Evolutionary conservation across 2,329 filamentous ascomycete species (phyloP), one percentile per base, ranked within the genome.

Genomic region (Trichoderma gracile): DNA sequence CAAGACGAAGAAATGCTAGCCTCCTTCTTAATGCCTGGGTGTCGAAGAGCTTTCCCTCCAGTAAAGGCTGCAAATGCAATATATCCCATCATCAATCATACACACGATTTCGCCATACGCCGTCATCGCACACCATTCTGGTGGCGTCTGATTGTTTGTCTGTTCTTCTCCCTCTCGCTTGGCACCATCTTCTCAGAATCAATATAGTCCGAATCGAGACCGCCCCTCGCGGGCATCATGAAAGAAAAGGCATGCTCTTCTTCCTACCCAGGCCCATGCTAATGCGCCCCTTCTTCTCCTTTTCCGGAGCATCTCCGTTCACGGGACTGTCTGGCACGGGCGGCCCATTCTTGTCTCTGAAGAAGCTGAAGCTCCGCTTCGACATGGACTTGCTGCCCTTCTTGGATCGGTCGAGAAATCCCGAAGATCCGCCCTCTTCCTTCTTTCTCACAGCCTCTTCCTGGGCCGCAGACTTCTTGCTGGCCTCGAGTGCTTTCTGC

Each of bases 351-450:
- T 78, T 82, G 67, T 85, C 82, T 67, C 85, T 80, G 43, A 89
- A 78, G 72, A 91, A 90, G 38, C 84, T 85, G 71, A 91, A 88
- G 69, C 90, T 90, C 76, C 89, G 92, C 67, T 89, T 86, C 55
- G 90, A 86, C 79, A 96, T 84, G 68, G 91, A 93, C 79, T 91
- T 94, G 75, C 89, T 92, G 10, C 86, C 86, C 62, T 88, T 83
- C 69, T 88, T 85, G 68, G 90, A 87, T 50, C 91, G 83, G 71
- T 86, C 86, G 47, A 95, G 78, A 33, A 86, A 80, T 5, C 81
- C 79, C 33, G 74, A 74, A 58, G 71, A 73, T 17, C 72, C 69
- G 5, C 71, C 71, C n/a, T 73, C 75, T 33, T 79, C 78, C 65
- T 77, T 78, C 68, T 77, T 81, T 54, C 76, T 75, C 12, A 70